Evolutionary conservation across 805 yeast genomes (phyloP), one percentile per base, ranked within the genome.

Genomic region (Alloascoidea hylecoeti): DNA sequence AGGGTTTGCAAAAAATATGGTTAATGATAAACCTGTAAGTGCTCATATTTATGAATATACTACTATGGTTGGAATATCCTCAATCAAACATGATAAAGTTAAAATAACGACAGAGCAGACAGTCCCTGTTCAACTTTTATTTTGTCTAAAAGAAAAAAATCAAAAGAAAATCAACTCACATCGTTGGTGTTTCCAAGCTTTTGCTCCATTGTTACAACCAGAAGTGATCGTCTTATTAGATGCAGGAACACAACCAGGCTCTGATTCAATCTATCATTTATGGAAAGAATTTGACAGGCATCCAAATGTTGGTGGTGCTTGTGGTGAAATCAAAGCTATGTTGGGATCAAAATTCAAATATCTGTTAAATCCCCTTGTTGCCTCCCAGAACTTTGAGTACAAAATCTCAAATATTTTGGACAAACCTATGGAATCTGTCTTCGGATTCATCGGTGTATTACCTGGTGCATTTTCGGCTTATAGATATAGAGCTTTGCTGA

Each of bases 401-500:
- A 92, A 92, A 57, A 88, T 86, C 65, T 85, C 96, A 3, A 92
- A 89, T 55, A 84, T 89, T 44, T 64, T 89, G 42, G 97, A 92
- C 61, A 89, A 92, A 57, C 96, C 98, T 0, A 80, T 86, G 68
- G 98, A 89, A 56, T 79, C 94, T 3, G 82, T 79, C 2, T 89
- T 92, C 60, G 98, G 98, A 0, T 89, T 85, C 52, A 88, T 89
- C 47, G 72, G 94, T 0, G 97, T 92, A 41, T 66, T 92, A 39
- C 97, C 97, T 0, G 97, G 97, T 50, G 97, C 97, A 0, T 88
- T 92, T 49, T 82, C 95, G 12, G 98, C 97, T 0, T 89, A 92
- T 55, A 64, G 97, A 42, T 88, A 76, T 50, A 71, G 65, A 28
- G 97, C 96, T 0, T 63, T 89, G 30, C 67, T 67, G 46, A 76